A percentile compares a stretch with the other conserved stretches of the same genome.
Conservation (phyloP, 257 asterid genomes). For the Solanum chmielewskii region DNA sequence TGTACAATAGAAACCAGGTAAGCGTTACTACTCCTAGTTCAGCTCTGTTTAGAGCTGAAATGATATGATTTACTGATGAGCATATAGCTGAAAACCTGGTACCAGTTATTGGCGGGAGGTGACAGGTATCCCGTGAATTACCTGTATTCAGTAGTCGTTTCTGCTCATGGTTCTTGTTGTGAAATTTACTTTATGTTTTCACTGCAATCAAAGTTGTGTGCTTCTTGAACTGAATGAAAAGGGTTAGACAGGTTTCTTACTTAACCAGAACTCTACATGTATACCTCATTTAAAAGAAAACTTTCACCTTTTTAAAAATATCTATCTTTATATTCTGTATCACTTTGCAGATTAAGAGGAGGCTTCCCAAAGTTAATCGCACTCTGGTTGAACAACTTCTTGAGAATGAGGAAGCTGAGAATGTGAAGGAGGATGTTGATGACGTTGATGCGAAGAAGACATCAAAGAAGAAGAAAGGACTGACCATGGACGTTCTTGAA, state of each 20-base stretch:
- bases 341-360: slow-evolving; percentile 47
- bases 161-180: neutral
- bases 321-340: neutral
- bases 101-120: neutral
- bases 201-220: neutral
- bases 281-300: neutral
- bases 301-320: neutral
- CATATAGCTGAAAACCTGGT: neutral
- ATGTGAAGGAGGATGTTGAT: slow-evolving; percentile 33
- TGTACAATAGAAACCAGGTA: neutral
- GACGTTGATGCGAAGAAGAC: slow-evolving; percentile 43
- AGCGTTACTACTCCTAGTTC: neutral
- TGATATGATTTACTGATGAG: neutral
- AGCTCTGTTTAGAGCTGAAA: neutral
- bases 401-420: slow-evolving; percentile 61
- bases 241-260: neutral
- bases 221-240: neutral
- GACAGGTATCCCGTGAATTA: neutral
- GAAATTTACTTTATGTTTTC: neutral
- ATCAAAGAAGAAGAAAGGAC: slow-evolving; percentile 73
- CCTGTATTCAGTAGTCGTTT: neutral
- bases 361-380: slow-evolving; percentile 74
- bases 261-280: neutral
- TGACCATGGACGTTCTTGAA: slow-evolving; percentile 48
- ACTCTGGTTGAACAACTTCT: slow-evolving; percentile 38